phyloP scores from a whole-genome alignment of 345 rosid species.

The Moringa oleifera region DNA sequence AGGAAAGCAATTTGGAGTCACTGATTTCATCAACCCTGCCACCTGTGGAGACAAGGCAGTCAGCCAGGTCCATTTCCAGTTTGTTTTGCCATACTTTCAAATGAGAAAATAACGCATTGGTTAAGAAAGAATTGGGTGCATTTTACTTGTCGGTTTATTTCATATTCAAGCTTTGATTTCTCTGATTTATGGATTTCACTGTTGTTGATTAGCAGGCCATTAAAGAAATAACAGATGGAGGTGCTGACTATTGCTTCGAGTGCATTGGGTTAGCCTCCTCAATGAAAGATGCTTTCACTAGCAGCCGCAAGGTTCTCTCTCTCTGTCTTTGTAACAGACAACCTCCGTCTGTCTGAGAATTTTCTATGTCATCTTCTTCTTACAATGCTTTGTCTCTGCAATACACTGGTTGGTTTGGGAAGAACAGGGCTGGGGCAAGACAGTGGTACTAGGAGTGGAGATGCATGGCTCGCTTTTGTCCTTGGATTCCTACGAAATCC shows the following conservation, averaged over 20 bases:
- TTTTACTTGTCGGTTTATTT: not conserved
- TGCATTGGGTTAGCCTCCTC: conserved; percentile 58
- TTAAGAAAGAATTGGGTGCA: too few relatives aligned
- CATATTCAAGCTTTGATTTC: not conserved
- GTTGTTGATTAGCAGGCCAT: conserved; percentile 34
- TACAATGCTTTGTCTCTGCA: too few relatives aligned
- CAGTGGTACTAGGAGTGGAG: conserved; percentile 55
- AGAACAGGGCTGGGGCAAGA: conserved; percentile 59
- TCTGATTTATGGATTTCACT: not conserved
- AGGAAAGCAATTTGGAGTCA: conserved; percentile 61
- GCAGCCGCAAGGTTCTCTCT: conserved; percentile 36
- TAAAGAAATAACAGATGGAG: conserved; percentile 55
- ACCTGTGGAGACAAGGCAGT: conserved; percentile 32
- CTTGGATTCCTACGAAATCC: conserved; percentile 27
- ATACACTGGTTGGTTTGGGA: not conserved
- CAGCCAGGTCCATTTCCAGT: conserved; percentile 30
- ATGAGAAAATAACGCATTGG: too few relatives aligned
- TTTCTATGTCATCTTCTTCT: not conserved
- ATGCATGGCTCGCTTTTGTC: conserved; percentile 25
- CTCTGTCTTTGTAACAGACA: not conserved
- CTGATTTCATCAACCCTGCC: conserved; percentile 59
- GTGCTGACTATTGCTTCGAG: conserved; percentile 77
- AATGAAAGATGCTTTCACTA: conserved; percentile 48
- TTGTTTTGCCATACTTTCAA: too few relatives aligned
- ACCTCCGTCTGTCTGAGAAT: not conserved